Evolutionary conservation across 1,139 yeast genomes (phyloP).

Genomic region (Suhomyces kunorum): DNA sequence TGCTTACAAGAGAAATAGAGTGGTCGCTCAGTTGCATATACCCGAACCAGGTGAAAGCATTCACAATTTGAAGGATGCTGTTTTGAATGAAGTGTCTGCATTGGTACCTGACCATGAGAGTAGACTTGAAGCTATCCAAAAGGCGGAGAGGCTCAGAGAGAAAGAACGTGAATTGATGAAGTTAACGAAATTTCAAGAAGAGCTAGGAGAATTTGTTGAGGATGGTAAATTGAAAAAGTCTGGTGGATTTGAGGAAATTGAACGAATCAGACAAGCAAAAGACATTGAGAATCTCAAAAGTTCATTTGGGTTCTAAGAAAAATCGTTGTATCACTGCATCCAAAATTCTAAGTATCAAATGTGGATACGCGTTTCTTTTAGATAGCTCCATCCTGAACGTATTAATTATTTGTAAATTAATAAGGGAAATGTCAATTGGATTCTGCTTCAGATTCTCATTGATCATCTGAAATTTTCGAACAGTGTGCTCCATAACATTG

Average conservation of each 20-base stretch:
- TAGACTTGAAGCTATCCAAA: conserved; percentile 82
- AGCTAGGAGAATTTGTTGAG: conserved; percentile 82
- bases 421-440: background rate
- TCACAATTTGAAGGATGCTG: conserved; percentile 74
- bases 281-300: conserved; percentile 68
- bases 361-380: too few species aligned
- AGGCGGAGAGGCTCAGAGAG: conserved; percentile 79
- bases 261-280: conserved; percentile 62
- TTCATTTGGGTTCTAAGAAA: conserved; percentile 29
- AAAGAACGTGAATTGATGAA: conserved; percentile 64
- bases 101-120: conserved; percentile 81
- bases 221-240: conserved; percentile 72
- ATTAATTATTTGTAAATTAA: too few species aligned
- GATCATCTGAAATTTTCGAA: background rate
- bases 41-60: conserved; percentile 70
- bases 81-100: conserved; percentile 75
- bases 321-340: background rate
- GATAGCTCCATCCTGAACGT: background rate
- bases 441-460: background rate
- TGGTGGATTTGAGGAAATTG: conserved; percentile 89
- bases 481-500: background rate
- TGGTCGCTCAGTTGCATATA: conserved; percentile 44
- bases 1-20: conserved; percentile 34
- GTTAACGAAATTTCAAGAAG: conserved; percentile 74
- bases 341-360: too few species aligned